These are phyloP conservation scores for Castanospermum australe DNA, from an alignment of 306 rosid species.

Conservation along the genomic window DNA sequence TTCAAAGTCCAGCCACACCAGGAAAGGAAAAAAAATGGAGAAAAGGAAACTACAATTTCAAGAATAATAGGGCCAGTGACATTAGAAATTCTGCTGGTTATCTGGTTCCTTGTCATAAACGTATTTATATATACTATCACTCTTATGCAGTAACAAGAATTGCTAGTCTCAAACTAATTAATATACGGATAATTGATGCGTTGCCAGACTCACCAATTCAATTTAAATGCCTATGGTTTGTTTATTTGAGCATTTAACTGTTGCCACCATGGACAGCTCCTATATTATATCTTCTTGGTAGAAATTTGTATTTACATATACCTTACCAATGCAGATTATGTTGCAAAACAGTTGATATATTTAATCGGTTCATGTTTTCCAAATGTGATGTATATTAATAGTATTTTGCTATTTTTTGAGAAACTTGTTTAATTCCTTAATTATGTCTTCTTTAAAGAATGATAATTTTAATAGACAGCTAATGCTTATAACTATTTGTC, in stretches of 20 bases:
- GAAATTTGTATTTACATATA: neutral
- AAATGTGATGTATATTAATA: neutral
- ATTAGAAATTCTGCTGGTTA: neutral
- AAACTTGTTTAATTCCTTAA: neutral
- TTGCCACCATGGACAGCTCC: neutral
- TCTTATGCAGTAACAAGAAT: neutral
- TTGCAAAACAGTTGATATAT: constrained; percentile 1
- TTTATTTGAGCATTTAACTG: neutral
- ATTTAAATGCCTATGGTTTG: neutral
- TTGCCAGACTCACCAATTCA: neutral
- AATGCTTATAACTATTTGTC: constrained; percentile 29
- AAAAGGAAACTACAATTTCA: neutral
- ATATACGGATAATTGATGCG: neutral
- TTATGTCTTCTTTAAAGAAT: constrained; percentile 1
- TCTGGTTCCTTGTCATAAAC: neutral
- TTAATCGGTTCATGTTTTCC: neutral
- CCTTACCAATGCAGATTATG: neutral
- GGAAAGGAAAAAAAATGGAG: neutral
- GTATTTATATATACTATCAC: neutral
- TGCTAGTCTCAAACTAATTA: neutral
- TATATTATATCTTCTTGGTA: neutral
- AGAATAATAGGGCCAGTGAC: neutral
- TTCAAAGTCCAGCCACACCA: neutral
- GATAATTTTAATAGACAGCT: constrained; percentile 6
- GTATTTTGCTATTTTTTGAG: neutral